These are phyloP conservation scores for Xylogone sp. DNA, from an alignment of 2,329 filamentous ascomycete species.

Conservation along the genomic window DNA sequence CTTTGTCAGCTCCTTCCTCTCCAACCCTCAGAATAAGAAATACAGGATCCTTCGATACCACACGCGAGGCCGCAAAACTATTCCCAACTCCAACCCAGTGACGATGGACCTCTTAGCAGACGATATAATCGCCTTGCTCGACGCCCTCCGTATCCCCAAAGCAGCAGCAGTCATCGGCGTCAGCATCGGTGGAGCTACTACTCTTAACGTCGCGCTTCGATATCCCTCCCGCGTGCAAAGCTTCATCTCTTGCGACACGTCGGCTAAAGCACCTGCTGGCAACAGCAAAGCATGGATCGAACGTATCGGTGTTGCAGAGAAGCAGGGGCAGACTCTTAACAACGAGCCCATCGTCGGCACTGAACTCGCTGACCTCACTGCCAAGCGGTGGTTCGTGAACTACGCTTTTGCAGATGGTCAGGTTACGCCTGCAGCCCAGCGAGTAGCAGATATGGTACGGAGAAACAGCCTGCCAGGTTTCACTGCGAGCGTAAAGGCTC, in stretches of 20 bases:
- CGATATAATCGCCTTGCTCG: slow-evolving; percentile 64
- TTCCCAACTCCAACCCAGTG: slow-evolving; percentile 14
- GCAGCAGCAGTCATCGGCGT: slow-evolving; percentile 71
- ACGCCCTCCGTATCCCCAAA: slow-evolving; percentile 63
- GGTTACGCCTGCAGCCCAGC: slow-evolving; percentile 34
- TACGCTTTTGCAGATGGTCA: slow-evolving; percentile 37
- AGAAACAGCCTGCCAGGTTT: slow-evolving; percentile 69
- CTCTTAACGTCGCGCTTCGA: slow-evolving; percentile 67
- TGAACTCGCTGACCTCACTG: slow-evolving; percentile 66
- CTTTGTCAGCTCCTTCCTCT: slow-evolving; percentile 45
- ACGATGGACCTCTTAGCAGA: slow-evolving; percentile 55
- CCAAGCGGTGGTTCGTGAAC: slow-evolving; percentile 70
- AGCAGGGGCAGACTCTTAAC: slow-evolving; percentile 37
- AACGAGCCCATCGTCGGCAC: slow-evolving; percentile 56
- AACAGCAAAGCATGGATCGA: slow-evolving; percentile 81
- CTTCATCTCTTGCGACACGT: slow-evolving; percentile 78
- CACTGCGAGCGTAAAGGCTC: slow-evolving; percentile 60
- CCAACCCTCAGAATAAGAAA: slow-evolving; percentile 26
- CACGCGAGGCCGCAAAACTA: slow-evolving; percentile 52
- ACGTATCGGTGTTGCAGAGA: slow-evolving; percentile 64
- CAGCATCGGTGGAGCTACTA: slow-evolving; percentile 76
- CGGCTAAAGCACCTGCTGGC: slow-evolving; percentile 63
- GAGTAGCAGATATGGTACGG: slow-evolving; percentile 66
- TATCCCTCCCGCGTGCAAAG: slow-evolving; percentile 55
- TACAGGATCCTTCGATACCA: slow-evolving; percentile 77